Evolutionary conservation across 2,329 filamentous ascomycete species (phyloP), one percentile per base, ranked within the genome.

Genomic region (Emmonsiellopsis sp.): DNA sequence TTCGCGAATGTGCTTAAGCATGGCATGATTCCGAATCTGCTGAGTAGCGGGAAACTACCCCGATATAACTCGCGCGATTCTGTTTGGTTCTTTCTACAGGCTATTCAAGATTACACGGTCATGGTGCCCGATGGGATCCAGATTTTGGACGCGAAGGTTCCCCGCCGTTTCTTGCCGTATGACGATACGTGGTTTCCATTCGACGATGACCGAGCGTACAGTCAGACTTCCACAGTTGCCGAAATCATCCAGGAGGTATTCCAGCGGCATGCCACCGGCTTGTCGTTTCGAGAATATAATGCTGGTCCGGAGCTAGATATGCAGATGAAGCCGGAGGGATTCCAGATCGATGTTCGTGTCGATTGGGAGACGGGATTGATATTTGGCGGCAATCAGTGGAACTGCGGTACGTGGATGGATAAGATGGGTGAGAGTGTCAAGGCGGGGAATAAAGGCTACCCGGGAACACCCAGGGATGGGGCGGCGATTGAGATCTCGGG

Each of bases 351-450:
- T 55, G 86, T 97, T 61, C 82, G 87, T 55, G 88, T 95, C 9
- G 92, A 98, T 67, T 97, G 92, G 92, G 75, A 80, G 34, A 93
- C 84, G 5, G 94, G 93, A 21, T 81, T 98, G 58, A 85, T 98
- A 54, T 95, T 94, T 64, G 93, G 94, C 53, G 93, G 94, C 36
- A 97, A 88, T 64, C 91, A 96, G 65, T 79, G 75, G 71, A 98
- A 98, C 70, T 98, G 94, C 63, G 93, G 93, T 51, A 98, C 93
- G 1, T 98, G 93, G 93, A 96, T 96, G 90, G 93, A 98, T 77
- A 98, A 98, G 79, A 98, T 98, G 93, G 93, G 93, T n/a, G 93
- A 98, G 70, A 95, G 90, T 57, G 83, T 87, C 58, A 87, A 85
- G 57, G 93, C 94, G 13, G 86, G 87, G 55, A 95, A 85, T 64